Conservation (phyloP, 129 eudicot genomes). For the Tanacetum coccineum region DNA sequence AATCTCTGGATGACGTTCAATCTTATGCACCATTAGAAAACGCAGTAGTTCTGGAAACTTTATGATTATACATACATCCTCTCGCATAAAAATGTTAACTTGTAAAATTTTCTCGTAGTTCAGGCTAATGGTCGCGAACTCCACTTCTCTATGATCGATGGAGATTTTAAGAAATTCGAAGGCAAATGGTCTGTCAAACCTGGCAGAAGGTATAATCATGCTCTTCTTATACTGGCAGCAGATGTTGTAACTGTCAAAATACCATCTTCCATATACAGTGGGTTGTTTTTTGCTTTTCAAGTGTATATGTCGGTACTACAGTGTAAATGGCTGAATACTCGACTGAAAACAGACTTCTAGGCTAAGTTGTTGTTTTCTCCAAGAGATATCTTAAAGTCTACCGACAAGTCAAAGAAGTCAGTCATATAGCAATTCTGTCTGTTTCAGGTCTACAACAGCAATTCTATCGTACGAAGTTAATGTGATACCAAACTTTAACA, state of each 20-base stretch:
- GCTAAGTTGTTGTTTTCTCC: neutral
- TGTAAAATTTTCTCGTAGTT: conserved; percentile 29
- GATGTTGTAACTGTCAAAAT: neutral
- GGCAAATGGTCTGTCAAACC: conserved; percentile 88
- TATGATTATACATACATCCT: conserved; percentile 18
- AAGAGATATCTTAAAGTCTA: neutral
- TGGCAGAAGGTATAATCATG: conserved; percentile 51
- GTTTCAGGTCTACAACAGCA: conserved; percentile 53
- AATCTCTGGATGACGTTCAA: conserved; percentile 5
- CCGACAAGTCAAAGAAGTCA: conserved; percentile 7
- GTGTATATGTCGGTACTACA: conserved; percentile 10
- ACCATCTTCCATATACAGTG: conserved; percentile 7
- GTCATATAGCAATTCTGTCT: conserved; percentile 2
- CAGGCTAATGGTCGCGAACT: conserved; percentile 87
- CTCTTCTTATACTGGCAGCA: neutral
- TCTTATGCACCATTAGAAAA: conserved; percentile 10
- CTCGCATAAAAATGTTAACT: conserved; percentile 21
- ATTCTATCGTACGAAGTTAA: conserved; percentile 82
- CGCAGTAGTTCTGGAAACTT: neutral
- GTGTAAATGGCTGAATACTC: neutral
- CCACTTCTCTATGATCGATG: conserved; percentile 93
- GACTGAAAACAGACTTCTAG: conserved; percentile 20
- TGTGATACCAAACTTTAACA: conserved; percentile 86
- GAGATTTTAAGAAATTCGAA: conserved; percentile 98
- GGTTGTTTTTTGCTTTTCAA: neutral